phyloP scores from a whole-genome alignment of 192 early-diverging fungal species.

The Lobulomyces angularis region DNA sequence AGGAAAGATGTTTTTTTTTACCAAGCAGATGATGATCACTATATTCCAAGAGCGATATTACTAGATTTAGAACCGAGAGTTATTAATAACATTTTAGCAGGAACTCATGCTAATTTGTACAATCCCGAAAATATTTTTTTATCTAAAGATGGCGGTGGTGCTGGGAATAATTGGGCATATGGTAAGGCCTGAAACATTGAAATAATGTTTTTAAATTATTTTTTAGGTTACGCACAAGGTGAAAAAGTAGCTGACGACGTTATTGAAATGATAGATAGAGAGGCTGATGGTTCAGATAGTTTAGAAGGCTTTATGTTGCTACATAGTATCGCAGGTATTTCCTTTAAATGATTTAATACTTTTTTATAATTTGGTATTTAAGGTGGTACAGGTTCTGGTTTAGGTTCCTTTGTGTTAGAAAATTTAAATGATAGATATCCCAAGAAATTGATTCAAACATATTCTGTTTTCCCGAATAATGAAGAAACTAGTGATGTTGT shows the following conservation, averaged over 20 bases:
- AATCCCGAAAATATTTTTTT: constrained; percentile 95
- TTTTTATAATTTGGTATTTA: too few species aligned
- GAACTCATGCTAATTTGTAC: constrained; percentile 82
- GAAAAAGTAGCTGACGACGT: constrained; percentile 82
- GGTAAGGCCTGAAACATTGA: too few species aligned
- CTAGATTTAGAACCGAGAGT: constrained; percentile 89
- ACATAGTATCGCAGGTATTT: constrained; percentile 97
- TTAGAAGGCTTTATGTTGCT: constrained; percentile 93
- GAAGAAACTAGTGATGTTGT: constrained; percentile 86
- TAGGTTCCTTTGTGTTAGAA: constrained; percentile 87
- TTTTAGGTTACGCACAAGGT: constrained; percentile 83
- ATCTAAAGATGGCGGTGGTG: constrained; percentile 88
- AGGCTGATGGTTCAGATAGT: constrained; percentile 88
- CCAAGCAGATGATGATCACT: constrained; percentile 98
- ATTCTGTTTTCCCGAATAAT: constrained; percentile 95
- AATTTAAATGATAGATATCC: constrained; percentile 88
- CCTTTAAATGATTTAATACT: too few species aligned
- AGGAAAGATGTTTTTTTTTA: constrained; percentile 98
- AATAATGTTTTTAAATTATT: too few species aligned
- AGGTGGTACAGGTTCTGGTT: constrained; percentile 94
- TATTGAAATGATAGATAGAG: constrained; percentile 91
- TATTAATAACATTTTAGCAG: constrained; percentile 78
- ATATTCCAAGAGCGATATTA: constrained; percentile 86
- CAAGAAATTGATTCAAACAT: constrained; percentile 94
- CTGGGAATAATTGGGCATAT: constrained; percentile 93